Conservation (phyloP, 108 stramenopile genomes). For the Mediolabrus comicus region DNA sequence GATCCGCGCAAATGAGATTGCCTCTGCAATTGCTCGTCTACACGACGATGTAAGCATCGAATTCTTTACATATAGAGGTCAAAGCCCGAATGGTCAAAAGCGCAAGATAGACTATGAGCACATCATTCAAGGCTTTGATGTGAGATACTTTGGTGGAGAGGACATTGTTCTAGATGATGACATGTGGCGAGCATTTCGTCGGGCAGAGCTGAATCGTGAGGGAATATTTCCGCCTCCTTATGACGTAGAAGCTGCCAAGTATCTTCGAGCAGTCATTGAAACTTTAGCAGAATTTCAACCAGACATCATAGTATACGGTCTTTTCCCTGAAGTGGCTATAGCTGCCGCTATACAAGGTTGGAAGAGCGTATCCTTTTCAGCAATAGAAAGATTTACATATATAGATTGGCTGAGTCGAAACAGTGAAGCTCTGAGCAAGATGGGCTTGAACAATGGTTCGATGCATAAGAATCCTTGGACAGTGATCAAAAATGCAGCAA, state of each 20-base stretch:
- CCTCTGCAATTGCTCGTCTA: slow-evolving; percentile 11
- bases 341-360: slow-evolving; percentile 24
- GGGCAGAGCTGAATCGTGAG: slow-evolving; percentile 7
- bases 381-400: not conserved
- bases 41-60: slow-evolving; percentile 1
- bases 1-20: slow-evolving; percentile 28
- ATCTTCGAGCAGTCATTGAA: slow-evolving; percentile 18
- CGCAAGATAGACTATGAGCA: slow-evolving; percentile 22
- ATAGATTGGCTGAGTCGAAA: slow-evolving; percentile 7
- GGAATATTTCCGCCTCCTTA: slow-evolving; percentile 29
- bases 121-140: slow-evolving; percentile 23
- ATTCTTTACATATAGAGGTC: slow-evolving; percentile 26
- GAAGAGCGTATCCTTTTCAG: slow-evolving; percentile 16
- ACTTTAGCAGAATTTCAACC: slow-evolving; percentile 20
- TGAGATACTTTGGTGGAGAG: slow-evolving; percentile 13
- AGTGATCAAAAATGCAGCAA: slow-evolving; percentile 19
- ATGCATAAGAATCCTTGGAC: slow-evolving; percentile 10
- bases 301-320: slow-evolving; percentile 17
- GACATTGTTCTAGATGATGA: slow-evolving; percentile 14
- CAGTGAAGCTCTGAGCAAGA: not conserved
- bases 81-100: slow-evolving; percentile 1
- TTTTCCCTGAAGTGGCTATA: slow-evolving; percentile 28
- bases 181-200: slow-evolving; percentile 24
- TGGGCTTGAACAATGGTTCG: not conserved
- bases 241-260: slow-evolving; percentile 6